phyloP scores from a whole-genome alignment of 1,284 basidiomycete genomes.

The Rhodotorula mucilaginosa region DNA sequence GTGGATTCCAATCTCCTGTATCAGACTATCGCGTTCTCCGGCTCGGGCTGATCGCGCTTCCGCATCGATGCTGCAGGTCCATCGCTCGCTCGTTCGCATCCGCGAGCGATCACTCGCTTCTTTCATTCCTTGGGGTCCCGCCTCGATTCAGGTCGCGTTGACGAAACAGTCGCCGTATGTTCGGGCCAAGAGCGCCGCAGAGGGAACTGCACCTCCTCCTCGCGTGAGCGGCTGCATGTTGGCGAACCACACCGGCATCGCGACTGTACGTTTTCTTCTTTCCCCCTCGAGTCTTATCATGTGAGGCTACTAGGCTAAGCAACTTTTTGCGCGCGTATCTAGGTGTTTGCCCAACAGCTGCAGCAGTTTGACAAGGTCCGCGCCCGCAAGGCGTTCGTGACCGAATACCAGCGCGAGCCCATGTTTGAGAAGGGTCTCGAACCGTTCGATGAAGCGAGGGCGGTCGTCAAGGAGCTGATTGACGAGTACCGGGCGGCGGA shows the following conservation, averaged over 20 bases:
- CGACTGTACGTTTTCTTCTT: constrained; percentile 63
- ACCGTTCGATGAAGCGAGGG: constrained; percentile 85
- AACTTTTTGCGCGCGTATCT: neutral
- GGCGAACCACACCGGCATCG: constrained; percentile 97
- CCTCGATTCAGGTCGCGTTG: constrained; percentile 94
- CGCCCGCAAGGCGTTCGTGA: constrained; percentile 90
- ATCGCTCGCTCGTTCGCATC: constrained; percentile 94
- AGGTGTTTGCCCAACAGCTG: constrained; percentile 94
- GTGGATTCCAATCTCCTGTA: constrained; percentile 34
- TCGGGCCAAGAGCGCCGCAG: constrained; percentile 61
- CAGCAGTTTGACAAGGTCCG: constrained; percentile 89
- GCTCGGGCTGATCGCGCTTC: neutral
- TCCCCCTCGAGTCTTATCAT: neutral
- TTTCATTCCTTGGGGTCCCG: constrained; percentile 99
- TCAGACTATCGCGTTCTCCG: too few species aligned
- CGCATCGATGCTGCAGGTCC: constrained; percentile 60
- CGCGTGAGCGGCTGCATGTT: constrained; percentile 93
- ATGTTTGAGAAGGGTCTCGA: constrained; percentile 87
- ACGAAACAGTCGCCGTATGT: constrained; percentile 89
- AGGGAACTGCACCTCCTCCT: constrained; percentile 50
- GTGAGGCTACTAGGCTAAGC: neutral
- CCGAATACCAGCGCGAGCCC: constrained; percentile 95
- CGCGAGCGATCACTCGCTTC: constrained; percentile 93
- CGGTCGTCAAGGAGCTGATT: constrained; percentile 65
- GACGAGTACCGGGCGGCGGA: constrained; percentile 93